Evolutionary conservation across 768 basidiomycete genomes (phyloP), one percentile per base, ranked within the genome.

Genomic region (Leucosporidium creatinivorum): DNA sequence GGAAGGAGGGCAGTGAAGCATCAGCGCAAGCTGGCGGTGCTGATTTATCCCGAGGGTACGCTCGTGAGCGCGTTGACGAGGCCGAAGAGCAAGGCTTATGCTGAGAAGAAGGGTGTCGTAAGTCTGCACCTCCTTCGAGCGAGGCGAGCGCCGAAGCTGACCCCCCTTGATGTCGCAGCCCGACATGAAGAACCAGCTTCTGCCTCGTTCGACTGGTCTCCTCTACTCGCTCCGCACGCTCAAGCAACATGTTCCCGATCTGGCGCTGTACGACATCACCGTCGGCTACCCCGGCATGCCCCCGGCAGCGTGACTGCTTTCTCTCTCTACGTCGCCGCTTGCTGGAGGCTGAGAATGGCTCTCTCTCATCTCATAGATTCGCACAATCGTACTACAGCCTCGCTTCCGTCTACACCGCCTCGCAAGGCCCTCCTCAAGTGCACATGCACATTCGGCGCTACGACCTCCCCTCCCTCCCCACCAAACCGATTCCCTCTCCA

Each of bases 41-140:
- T 97, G 65, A 82, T 97, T 57, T 98, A 93, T 77, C 96, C 96
- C 0, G 96, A 99, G 77, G 96, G 96, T 39, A 97, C 94, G 5
- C 86, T 98, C 30, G 88, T 93, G 17, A 92, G 90, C 78, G 83
- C 84, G 69, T 82, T 92, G 69, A 98, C 93, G 8, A 79, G 91
- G 58, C 91, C 90, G 0, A 82, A 88, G 71, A 93, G 89, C 78
- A 85, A 85, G 79, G 88, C 87, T 75, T 98, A 86, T 76, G 92
- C 93, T 8, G 87, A 92, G 66, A 93, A 90, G 80, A 84, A 86
- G 75, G 89, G 88, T 12, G 86, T 94, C 66, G 93, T 94, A 75
- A 80, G 92, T 84, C 31, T 54, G 61, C n/a, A 15, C 47, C 48
- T n/a, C 26, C 18, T 25, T 63, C 28, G 2, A 44, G 39, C 15